Evolutionary conservation across 2,329 filamentous ascomycete genomes (phyloP), one percentile per base, ranked within the genome.

Genomic region (Dendrostoma leiphaemia): DNA sequence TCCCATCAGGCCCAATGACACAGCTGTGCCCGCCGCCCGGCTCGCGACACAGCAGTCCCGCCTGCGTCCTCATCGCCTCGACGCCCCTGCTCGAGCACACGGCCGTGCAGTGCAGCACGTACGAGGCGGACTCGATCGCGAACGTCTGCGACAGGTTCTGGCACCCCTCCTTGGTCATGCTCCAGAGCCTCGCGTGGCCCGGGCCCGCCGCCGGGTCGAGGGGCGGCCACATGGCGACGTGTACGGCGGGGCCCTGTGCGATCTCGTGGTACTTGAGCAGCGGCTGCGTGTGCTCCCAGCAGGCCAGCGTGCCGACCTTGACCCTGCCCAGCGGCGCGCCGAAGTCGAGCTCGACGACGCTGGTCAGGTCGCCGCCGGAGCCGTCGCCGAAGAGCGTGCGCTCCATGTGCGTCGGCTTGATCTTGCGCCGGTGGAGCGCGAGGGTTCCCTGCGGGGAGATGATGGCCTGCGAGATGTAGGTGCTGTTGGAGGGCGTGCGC

Each of bases 71-170:
- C 2, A 45, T 56, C n/a, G 37, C 38, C 48, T 23, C 28, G 12
- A 52, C 23, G 2, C 49, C 51, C 44, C 53, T 53, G 6, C 41
- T 43, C 5, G 37, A 48, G 6, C 52, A 10, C 3, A 84, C 70
- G 0, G 73, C 65, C 0, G 79, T 81, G 45, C 68, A 68, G 58
- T 82, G 79, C 3, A 84, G 71, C 1, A 85, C 82, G 56, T 78
- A 85, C 0, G 77, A 65, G 8, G 71, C 70, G 2, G 77, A 74
- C 62, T 86, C 83, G 8, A 85, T 75, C 1, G 82, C 81, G 59
- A 84, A 83, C 0, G 75, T 73, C 56, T 78, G 77, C 0, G 79
- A 76, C 1, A 82, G 67, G 41, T 62, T 72, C 28, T 71, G 71
- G 53, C 71, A 74, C 4, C 72, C 71, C 26, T 67, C 63, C 6